Evolutionary conservation across 345 rosid species (phyloP), one percentile per base, ranked within the genome.

Genomic region (Gossypium rotundifolium): DNA sequence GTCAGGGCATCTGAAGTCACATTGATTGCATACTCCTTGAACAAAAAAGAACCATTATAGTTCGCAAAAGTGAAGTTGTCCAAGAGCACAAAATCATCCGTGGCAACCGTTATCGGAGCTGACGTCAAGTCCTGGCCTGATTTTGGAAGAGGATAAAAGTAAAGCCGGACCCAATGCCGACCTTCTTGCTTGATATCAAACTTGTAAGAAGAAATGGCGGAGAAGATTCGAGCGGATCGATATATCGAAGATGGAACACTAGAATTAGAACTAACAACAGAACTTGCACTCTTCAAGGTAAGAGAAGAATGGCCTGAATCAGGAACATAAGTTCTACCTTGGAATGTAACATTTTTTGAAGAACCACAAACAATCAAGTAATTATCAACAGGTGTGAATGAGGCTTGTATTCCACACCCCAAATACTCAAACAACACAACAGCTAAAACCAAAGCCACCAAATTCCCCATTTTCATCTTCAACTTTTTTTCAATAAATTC

Each of bases 161-260:
- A 93, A 46, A 96, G 97, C 75, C 99, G 97, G 90, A 96, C 74
- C 99, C 99, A 96, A 83, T 93, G 99, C 80, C 91, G 87, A 4
- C 99, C 99, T 69, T 81, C 75, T 74, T 84, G 75, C 75, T 85
- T 70, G 75, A 95, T 88, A 49, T 87, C 70, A 69, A 95, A 93
- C 54, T 85, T 79, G 82, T 95, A 95, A 13, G 98, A 91, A 74
- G 93, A 84, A 78, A 81, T 65, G 48, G 84, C 74, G 7, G 96
- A 78, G 80, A 95, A 95, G 67, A 96, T 81, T 44, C 99, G 91
- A 83, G 94, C 94, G 71, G 94, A 84, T 78, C 83, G 86, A 84
- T 89, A 93, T 60, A 95, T 66, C 48, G 98, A 79, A 80, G 86
- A 84, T 22, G 87, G 83, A 53, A 55, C 79, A 60, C 81, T 79